These are phyloP conservation scores for Silene noctiflora DNA, from an alignment of 179 eudicot genomes.

Conservation along the genomic window DNA sequence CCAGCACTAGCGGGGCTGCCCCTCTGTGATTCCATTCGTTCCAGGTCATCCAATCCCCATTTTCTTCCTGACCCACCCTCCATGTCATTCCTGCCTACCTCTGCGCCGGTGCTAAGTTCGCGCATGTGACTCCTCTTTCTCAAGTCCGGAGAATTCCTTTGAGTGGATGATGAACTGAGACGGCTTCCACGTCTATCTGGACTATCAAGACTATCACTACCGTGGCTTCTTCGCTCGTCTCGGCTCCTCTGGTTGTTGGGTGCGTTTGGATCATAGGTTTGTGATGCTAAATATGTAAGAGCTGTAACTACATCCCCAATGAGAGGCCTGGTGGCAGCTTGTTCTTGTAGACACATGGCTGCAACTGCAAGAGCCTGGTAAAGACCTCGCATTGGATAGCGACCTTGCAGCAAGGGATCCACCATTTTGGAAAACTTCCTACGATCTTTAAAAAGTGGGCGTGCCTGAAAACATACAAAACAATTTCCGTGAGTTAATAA, in stretches of 20 bases:
- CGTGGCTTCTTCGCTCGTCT: constrained; percentile 52
- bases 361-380: constrained; percentile 98
- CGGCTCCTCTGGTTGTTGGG: constrained; percentile 50
- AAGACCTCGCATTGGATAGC: constrained; percentile 85
- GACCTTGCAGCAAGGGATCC: constrained; percentile 83
- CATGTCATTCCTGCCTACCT: constrained; percentile 50
- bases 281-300: constrained; percentile 82
- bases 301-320: constrained; percentile 95
- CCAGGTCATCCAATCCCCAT: constrained; percentile 58
- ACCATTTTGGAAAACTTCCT: constrained; percentile 95
- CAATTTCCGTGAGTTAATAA: not conserved
- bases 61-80: constrained; percentile 66
- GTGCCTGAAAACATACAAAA: constrained; percentile 53
- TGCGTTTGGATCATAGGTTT: constrained; percentile 77
- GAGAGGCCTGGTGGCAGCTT: constrained; percentile 89
- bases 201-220: constrained; percentile 47
- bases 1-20: constrained; percentile 69
- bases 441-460: constrained; percentile 87
- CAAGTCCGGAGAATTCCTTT: constrained; percentile 70
- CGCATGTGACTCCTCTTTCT: constrained; percentile 53
- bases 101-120: constrained; percentile 51
- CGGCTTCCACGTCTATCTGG: constrained; percentile 44
- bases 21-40: constrained; percentile 50
- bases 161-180: constrained; percentile 54
- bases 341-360: constrained; percentile 97